Percentiles rank a stretch among this genome's conserved stretches.
Evolutionary conservation across 352 stramenopile species (phyloP).

Genomic region (Phytopythium helicoides): DNA sequence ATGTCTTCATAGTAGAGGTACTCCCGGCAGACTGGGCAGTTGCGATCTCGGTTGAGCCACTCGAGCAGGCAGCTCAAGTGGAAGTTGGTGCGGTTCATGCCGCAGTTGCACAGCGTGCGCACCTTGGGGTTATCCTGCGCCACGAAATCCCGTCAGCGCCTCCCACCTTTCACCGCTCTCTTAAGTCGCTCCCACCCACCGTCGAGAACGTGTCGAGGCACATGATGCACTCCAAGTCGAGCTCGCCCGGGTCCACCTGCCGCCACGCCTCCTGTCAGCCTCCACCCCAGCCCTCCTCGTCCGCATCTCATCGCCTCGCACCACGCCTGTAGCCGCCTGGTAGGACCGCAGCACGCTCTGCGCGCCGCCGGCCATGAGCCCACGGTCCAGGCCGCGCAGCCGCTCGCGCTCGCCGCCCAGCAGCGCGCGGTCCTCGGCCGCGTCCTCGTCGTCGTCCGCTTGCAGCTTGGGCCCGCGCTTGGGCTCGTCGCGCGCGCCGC

Average conservation of each 20-base stretch:
- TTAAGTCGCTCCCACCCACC: constrained; percentile 11
- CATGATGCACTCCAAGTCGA: constrained; percentile 87
- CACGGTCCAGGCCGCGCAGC: constrained; percentile 16
- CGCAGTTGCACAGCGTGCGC: constrained; percentile 84
- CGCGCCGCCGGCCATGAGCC: constrained; percentile 20
- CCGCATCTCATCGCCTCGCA: constrained; percentile 10
- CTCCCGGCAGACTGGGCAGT: constrained; percentile 82
- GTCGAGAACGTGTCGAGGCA: constrained; percentile 72
- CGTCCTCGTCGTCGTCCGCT: constrained; percentile 23
- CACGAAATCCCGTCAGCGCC: constrained; percentile 2
- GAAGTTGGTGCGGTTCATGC: constrained; percentile 90
- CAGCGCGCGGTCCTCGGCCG: constrained; percentile 17
- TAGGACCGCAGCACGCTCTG: constrained; percentile 62
- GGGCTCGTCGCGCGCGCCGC: background rate
- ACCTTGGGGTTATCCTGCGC: constrained; percentile 72
- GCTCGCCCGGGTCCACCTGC: constrained; percentile 54
- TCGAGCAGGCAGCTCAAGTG: constrained; percentile 87
- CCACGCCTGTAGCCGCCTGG: constrained; percentile 58
- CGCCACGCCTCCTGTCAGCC: constrained; percentile 5
- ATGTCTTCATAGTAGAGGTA: constrained; percentile 88
- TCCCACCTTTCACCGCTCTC: background rate
- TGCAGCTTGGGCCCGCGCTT: constrained; percentile 14
- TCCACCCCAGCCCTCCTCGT: constrained; percentile 4
- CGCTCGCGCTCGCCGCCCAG: constrained; percentile 17
- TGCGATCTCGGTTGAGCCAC: constrained; percentile 82